Conservation (phyloP, 805 yeast species). For the Sungouiozyma intestinalis region DNA sequence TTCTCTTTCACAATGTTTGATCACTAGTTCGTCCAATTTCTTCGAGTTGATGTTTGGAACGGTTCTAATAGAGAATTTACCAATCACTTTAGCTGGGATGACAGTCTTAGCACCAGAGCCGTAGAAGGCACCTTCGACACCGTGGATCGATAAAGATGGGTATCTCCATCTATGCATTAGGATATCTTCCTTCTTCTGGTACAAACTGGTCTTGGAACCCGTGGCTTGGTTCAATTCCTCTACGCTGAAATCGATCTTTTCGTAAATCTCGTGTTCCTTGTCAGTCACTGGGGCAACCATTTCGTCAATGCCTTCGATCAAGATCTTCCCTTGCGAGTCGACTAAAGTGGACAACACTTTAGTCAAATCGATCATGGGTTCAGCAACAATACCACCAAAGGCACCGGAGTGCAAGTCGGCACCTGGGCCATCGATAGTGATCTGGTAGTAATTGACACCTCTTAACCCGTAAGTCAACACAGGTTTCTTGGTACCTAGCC, state of each 20-base stretch:
- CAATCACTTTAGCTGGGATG: slow-evolving; percentile 86
- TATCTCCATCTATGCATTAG: slow-evolving; percentile 98
- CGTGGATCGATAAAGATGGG: slow-evolving; percentile 93
- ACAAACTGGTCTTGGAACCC: slow-evolving; percentile 77
- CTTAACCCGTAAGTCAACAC: slow-evolving; percentile 95
- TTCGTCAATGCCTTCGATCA: slow-evolving; percentile 79
- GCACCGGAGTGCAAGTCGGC: slow-evolving; percentile 97
- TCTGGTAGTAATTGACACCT: slow-evolving; percentile 90
- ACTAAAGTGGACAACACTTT: slow-evolving; percentile 71
- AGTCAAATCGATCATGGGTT: slow-evolving; percentile 90
- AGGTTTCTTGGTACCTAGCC: slow-evolving; percentile 97
- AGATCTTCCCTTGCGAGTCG: slow-evolving; percentile 69
- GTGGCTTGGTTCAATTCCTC: slow-evolving; percentile 80
- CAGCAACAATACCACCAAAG: slow-evolving; percentile 95
- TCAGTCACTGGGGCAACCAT: slow-evolving; percentile 92
- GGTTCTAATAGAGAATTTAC: slow-evolving; percentile 94
- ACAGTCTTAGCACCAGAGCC: slow-evolving; percentile 97
- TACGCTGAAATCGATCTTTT: slow-evolving; percentile 74
- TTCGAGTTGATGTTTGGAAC: slow-evolving; percentile 86
- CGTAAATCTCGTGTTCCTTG: slow-evolving; percentile 68
- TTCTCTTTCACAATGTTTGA: slow-evolving; percentile 53
- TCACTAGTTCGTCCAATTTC: slow-evolving; percentile 69
- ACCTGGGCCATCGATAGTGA: slow-evolving; percentile 76
- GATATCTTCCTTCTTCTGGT: slow-evolving; percentile 69
- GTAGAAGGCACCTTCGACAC: slow-evolving; percentile 94